Evolutionary conservation across 2,329 filamentous ascomycete genomes (phyloP).

Genomic region (Karstenula rhodostoma): DNA sequence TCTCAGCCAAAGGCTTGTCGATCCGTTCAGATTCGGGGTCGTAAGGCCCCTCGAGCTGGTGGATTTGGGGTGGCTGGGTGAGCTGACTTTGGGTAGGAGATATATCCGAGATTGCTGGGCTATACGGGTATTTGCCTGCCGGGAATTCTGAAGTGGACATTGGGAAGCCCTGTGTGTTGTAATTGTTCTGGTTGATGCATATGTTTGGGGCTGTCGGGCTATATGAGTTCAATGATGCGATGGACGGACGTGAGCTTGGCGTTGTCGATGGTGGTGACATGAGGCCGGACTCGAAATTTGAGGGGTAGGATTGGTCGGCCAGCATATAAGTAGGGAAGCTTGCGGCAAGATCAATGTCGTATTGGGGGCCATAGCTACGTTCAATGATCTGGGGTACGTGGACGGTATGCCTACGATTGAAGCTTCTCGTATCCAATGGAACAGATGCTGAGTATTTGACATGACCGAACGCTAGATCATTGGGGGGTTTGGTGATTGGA

Average conservation of each 20-base stretch:
- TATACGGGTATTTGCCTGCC: background rate
- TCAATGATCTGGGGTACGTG: background rate
- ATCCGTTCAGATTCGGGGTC: too few relatives aligned
- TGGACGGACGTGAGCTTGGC: background rate
- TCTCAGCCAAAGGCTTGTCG: too few relatives aligned
- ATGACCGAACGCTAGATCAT: background rate
- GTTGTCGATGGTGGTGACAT: background rate
- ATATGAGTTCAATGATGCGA: background rate
- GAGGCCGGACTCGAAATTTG: background rate
- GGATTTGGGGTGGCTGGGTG: background rate
- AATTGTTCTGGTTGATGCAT: background rate
- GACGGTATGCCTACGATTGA: background rate
- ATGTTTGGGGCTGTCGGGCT: background rate
- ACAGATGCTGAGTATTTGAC: background rate
- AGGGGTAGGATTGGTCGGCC: background rate
- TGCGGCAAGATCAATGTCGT: background rate
- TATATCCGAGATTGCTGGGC: background rate
- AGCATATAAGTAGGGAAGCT: background rate
- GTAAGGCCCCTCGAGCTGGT: too few relatives aligned
- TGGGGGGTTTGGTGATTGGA: background rate
- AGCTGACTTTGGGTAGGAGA: background rate
- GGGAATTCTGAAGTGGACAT: background rate
- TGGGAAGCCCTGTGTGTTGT: background rate
- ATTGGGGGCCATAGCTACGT: background rate
- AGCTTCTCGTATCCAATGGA: background rate